Percentiles rank a stretch among this genome's conserved stretches.
Evolutionary conservation across 331 rosid genomes (phyloP).

Genomic region (Quercus lobata): DNA sequence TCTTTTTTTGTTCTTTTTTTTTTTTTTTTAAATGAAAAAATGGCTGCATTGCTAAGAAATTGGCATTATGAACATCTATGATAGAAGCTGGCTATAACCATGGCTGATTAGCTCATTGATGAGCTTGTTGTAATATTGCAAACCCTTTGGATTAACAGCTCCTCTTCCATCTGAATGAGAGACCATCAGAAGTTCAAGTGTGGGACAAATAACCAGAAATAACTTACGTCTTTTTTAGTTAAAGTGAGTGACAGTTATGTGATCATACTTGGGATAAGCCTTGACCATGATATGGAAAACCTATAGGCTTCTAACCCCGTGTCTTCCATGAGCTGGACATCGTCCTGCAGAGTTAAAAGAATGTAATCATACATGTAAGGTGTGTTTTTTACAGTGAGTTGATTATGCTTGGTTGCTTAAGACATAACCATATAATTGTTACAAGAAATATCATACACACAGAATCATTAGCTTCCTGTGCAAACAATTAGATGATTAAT

Average conservation of each 20-base stretch:
- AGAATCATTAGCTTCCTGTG: not conserved
- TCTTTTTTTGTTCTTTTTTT: not conserved
- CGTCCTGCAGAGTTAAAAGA: constrained; percentile 40
- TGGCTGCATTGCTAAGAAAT: not conserved
- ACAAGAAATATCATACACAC: no score
- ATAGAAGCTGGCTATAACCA: constrained; percentile 24
- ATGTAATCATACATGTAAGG: not conserved
- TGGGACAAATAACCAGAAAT: not conserved
- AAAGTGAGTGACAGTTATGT: not conserved
- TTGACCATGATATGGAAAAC: constrained; percentile 87
- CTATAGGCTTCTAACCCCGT: constrained; percentile 62
- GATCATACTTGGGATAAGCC: constrained; percentile 61
- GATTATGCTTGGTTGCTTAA: not conserved
- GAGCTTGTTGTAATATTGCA: constrained; percentile 57
- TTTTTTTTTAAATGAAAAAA: not conserved
- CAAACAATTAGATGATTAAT: not conserved
- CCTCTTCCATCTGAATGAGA: constrained; percentile 63
- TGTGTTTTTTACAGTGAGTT: no score
- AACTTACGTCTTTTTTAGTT: not conserved
- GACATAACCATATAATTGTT: not conserved
- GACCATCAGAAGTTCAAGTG: not conserved
- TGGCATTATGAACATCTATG: not conserved
- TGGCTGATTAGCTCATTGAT: constrained; percentile 53
- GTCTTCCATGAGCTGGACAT: constrained; percentile 62
- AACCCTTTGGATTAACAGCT: constrained; percentile 54